These are phyloP conservation scores for Boletellus sp. DNA, from an alignment of 768 basidiomycete genomes.

Conservation along the genomic window DNA sequence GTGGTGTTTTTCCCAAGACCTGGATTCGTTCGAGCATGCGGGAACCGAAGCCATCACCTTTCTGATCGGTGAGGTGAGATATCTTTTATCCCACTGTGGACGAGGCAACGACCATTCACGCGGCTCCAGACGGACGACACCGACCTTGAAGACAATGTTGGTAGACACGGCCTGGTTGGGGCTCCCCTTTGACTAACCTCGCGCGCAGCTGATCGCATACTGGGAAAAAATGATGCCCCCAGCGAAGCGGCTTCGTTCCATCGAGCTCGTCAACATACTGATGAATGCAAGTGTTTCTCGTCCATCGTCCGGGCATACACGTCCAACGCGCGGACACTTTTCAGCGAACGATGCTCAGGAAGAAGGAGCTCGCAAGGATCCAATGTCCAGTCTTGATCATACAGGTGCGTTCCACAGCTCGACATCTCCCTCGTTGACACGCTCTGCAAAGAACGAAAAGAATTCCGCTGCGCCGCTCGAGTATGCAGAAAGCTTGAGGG, in stretches of 20 bases:
- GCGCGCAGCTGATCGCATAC: constrained; percentile 54
- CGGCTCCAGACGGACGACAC: constrained; percentile 29
- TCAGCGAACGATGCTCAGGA: constrained; percentile 54
- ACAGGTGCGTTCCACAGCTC: constrained; percentile 43
- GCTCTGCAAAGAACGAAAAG: constrained; percentile 51
- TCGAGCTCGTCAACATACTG: constrained; percentile 52
- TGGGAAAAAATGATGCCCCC: constrained; percentile 62
- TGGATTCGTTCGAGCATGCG: constrained; percentile 65
- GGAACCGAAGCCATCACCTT: constrained; percentile 56
- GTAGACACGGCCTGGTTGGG: constrained; percentile 17
- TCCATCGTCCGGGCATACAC: background rate
- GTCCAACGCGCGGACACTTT: background rate
- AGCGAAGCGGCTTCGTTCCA: constrained; percentile 44
- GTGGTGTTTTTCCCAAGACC: constrained; percentile 63
- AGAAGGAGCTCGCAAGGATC: constrained; percentile 48
- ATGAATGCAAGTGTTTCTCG: constrained; percentile 48
- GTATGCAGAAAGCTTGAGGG: constrained; percentile 52
- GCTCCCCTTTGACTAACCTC: constrained; percentile 7
- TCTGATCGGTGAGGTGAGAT: constrained; percentile 55
- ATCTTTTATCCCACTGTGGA: background rate
- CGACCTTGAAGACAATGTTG: constrained; percentile 64
- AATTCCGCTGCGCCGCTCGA: constrained; percentile 51
- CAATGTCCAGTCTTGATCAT: constrained; percentile 65
- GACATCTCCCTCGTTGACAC: background rate
- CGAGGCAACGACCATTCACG: constrained; percentile 1